Percentiles rank a stretch among this genome's conserved stretches.
These are phyloP conservation scores for Aspergillus indologenus DNA, from an alignment of 495 filamentous ascomycete species.

Conservation along the genomic window DNA sequence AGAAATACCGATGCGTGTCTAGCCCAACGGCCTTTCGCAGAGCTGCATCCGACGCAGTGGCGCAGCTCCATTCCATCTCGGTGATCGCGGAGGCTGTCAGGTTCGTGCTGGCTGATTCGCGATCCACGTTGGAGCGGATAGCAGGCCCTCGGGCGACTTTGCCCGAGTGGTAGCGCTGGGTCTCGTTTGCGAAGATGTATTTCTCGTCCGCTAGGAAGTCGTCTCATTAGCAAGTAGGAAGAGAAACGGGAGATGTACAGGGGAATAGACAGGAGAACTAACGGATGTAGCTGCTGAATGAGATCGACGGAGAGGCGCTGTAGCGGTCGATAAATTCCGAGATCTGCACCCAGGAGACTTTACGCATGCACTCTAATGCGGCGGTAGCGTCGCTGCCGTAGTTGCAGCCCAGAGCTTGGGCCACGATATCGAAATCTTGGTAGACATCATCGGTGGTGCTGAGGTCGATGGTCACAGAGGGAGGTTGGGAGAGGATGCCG, in stretches of 20 bases:
- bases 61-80: conserved; percentile 9
- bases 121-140: conserved; percentile 40
- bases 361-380: conserved; percentile 45
- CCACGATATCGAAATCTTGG: conserved; percentile 43
- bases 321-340: conserved; percentile 33
- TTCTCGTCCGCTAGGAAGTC: conserved; percentile 17
- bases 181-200: conserved; percentile 39
- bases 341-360: conserved; percentile 34
- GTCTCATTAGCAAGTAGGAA: conserved; percentile 2
- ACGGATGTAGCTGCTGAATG: conserved; percentile 19
- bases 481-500: conserved; percentile 17
- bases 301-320: conserved; percentile 18
- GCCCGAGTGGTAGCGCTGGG: conserved; percentile 20
- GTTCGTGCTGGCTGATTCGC: conserved; percentile 40
- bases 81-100: conserved; percentile 25
- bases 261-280: neutral
- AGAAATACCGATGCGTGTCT: conserved; percentile 22
- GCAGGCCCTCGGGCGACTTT: conserved; percentile 28
- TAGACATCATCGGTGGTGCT: conserved; percentile 18
- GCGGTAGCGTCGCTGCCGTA: conserved; percentile 31
- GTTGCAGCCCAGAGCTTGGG: conserved; percentile 41
- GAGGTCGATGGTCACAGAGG: conserved; percentile 10
- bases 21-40: conserved; percentile 19
- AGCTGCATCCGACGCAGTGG: conserved; percentile 26
- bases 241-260: conserved; percentile 9